These are phyloP conservation scores for Zizania palustris DNA, from an alignment of 202 grass and related monocot genomes.

Conservation along the genomic window DNA sequence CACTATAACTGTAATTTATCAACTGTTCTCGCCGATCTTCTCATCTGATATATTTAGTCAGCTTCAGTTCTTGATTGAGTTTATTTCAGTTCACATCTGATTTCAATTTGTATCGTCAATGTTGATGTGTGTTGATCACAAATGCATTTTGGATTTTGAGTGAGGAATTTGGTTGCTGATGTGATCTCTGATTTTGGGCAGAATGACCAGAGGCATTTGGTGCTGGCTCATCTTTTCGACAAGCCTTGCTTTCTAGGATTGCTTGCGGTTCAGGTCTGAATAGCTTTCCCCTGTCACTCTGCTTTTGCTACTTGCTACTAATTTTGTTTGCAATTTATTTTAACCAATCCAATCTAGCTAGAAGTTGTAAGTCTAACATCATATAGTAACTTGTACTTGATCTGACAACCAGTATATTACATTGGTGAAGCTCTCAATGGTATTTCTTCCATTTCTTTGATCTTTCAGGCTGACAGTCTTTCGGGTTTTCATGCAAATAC, in stretches of 20 bases:
- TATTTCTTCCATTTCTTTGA: neutral
- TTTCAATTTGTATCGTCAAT: neutral
- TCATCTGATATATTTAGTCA: too few relatives aligned
- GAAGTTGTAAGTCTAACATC: neutral
- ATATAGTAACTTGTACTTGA: neutral
- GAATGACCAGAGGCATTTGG: constrained; percentile 75
- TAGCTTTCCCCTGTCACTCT: neutral
- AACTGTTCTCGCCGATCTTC: neutral
- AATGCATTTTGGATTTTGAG: neutral
- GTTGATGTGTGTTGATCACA: neutral
- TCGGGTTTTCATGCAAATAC: constrained; percentile 87
- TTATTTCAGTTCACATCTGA: too few relatives aligned
- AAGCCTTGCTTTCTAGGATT: constrained; percentile 94
- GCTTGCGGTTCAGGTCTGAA: constrained; percentile 81
- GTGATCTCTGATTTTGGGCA: constrained; percentile 24
- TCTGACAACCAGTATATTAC: neutral
- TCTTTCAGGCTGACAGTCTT: constrained; percentile 74
- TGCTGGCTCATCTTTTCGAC: constrained; percentile 87
- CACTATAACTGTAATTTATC: constrained; percentile 60
- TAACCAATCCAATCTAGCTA: neutral
- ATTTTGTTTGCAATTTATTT: neutral
- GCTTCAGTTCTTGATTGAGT: too few relatives aligned
- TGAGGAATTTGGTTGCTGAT: neutral
- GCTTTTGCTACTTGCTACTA: neutral
- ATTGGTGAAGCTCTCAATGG: neutral